Base-by-base conservation (phyloP, 148 eudicot genomes). In the Heliosperma pusillum region DNA sequence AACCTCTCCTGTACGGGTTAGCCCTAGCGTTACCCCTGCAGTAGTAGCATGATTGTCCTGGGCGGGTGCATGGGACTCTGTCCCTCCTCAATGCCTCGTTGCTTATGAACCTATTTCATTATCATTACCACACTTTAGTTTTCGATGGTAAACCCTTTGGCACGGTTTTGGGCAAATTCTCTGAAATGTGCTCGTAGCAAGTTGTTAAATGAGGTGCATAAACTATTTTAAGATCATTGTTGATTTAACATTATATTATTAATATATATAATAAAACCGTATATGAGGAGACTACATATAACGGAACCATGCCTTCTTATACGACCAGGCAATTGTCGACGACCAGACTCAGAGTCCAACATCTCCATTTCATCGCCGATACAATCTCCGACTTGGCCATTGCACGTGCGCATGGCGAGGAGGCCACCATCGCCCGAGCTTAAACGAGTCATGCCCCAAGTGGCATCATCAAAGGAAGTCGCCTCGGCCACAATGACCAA, bases 1-100 rank as follows among this genome's bases (percentile, higher is more conserved):
- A 85, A 3, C 83, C 85, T 27, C 85, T 77, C 2, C 63, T 67
- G 80, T 85, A 85, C 2, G 87, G 87, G 79, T 85, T 85, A 5
- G 82, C 83, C 55, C 70, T 66, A 20, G 24, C 66, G 19, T 72
- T 75, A 0, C 76, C 17, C 7, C 73, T 70, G 60, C 87, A 85
- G 42, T 85, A 74, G 80, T 85, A 85, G 85, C 82, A 85, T 1
- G 87, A 85, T 5, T 50, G 61, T 9, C 87, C 87, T 0, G 70
- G 63, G 17, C 58, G 73, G 10, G 16, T 71, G 71, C 87, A 85
- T 13, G 85, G 87, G 2, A 85, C 69, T 22, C 61, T 77, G 74
- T 85, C 81, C 82, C 59, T 82, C 75, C 64, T 82, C 74, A 85
- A 27, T 53, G 81, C 83, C 5, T 60, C 72, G 42, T 85, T 77